These are phyloP conservation scores for Solanum habrochaites DNA, from an alignment of 257 asterid species.

Conservation along the genomic window DNA sequence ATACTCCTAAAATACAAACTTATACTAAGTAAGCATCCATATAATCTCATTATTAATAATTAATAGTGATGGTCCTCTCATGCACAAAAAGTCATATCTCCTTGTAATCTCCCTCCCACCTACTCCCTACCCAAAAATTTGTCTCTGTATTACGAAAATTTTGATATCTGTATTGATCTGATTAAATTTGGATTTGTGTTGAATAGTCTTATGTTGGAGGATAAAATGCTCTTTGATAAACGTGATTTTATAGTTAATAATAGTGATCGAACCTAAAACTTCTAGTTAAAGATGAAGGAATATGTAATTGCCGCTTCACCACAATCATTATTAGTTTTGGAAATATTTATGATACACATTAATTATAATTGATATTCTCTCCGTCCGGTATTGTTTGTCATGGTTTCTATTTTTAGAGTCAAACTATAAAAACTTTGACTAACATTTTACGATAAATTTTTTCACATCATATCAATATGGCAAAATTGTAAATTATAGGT, in stretches of 20 bases:
- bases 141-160: neutral
- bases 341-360: neutral
- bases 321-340: neutral
- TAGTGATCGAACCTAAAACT: neutral
- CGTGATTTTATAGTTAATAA: neutral
- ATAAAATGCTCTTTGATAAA: neutral
- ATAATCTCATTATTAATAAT: neutral
- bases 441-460: too few relatives aligned
- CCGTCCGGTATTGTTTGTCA: too few relatives aligned
- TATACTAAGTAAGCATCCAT: neutral
- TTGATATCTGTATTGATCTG: accelerated
- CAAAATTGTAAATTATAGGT: too few relatives aligned
- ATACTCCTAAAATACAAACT: neutral
- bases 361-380: neutral
- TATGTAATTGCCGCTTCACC: neutral
- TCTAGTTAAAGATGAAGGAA: neutral
- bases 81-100: neutral
- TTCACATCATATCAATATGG: too few relatives aligned
- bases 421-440: too few relatives aligned
- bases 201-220: neutral
- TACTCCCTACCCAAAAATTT: neutral
- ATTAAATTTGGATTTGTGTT: neutral
- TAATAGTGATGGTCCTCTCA: neutral
- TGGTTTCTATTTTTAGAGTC: too few relatives aligned
- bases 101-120: neutral